phyloP scores from a whole-genome alignment of 176 grass and related monocot species.

The Raddia guianensis region DNA sequence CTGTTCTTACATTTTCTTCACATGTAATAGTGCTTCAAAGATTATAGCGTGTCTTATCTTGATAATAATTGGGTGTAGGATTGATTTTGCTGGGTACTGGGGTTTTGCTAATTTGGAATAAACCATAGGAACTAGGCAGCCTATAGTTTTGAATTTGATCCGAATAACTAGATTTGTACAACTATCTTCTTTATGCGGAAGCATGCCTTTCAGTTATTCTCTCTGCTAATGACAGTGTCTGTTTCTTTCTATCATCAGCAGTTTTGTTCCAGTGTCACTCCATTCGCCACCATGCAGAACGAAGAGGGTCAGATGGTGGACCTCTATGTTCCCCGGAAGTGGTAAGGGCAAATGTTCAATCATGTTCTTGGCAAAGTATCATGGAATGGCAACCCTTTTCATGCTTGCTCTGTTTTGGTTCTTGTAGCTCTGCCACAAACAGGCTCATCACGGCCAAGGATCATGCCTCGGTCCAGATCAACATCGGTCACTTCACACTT shows the following conservation, averaged over 20 bases:
- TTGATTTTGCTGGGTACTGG: neutral
- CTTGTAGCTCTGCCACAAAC: conserved; percentile 70
- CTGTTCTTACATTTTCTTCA: neutral
- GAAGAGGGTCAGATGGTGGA: conserved; percentile 74
- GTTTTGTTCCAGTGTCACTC: neutral
- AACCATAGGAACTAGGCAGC: no score
- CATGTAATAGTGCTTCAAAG: neutral
- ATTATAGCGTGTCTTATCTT: neutral
- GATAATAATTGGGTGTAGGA: neutral
- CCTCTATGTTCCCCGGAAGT: conserved; percentile 76
- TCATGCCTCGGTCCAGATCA: conserved; percentile 78
- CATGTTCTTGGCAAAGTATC: neutral
- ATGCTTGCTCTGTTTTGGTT: conserved; percentile 10
- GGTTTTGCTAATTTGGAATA: neutral
- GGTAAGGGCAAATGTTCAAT: neutral
- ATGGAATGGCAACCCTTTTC: neutral
- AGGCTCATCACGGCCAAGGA: conserved; percentile 67
- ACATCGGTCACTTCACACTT: conserved; percentile 71
- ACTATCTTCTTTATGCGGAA: neutral
- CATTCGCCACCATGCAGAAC: conserved; percentile 56
- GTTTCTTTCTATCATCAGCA: conserved; percentile 5
- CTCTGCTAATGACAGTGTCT: neutral
- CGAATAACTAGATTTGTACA: neutral
- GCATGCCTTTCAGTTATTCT: neutral
- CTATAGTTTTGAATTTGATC: neutral